These are phyloP conservation scores for Leishmania mexicana DNA, from an alignment of 208 protist species.

Conservation along the genomic window DNA sequence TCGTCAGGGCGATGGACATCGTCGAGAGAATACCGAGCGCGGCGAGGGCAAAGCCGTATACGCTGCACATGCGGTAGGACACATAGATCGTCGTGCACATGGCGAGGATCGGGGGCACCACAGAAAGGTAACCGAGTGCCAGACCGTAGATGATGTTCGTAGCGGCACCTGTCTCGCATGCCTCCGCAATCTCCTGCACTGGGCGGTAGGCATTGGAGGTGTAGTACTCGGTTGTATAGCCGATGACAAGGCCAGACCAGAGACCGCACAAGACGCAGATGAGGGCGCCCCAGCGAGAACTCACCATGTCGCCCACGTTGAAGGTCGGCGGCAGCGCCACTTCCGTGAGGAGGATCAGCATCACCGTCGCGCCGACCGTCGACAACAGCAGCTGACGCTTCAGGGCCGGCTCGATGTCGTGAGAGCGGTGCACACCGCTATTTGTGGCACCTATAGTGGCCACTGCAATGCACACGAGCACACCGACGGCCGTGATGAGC, in stretches of 20 bases:
- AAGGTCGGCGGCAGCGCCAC: conserved; percentile 66
- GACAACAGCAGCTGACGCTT: conserved; percentile 84
- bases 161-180: conserved; percentile 87
- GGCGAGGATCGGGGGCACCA: conserved; percentile 86
- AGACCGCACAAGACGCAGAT: conserved; percentile 83
- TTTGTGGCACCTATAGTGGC: conserved; percentile 64
- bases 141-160: conserved; percentile 96
- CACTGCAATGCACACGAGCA: conserved; percentile 78
- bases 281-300: conserved; percentile 65
- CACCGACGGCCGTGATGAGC: conserved; percentile 80
- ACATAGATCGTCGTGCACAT: conserved; percentile 90
- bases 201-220: conserved; percentile 89
- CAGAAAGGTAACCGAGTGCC: conserved; percentile 93
- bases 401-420: conserved; percentile 78
- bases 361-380: conserved; percentile 70
- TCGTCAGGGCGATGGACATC: conserved; percentile 90
- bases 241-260: conserved; percentile 87
- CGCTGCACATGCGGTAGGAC: conserved; percentile 69
- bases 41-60: conserved; percentile 94
- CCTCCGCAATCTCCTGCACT: conserved; percentile 79
- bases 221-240: conserved; percentile 93
- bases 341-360: conserved; percentile 59
- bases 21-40: conserved; percentile 96
- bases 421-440: conserved; percentile 48
- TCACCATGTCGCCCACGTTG: conserved; percentile 36